Evolutionary conservation across 73 alveolate species (phyloP), one percentile per base, ranked within the genome.

Genomic region (Halteria grandinella): DNA sequence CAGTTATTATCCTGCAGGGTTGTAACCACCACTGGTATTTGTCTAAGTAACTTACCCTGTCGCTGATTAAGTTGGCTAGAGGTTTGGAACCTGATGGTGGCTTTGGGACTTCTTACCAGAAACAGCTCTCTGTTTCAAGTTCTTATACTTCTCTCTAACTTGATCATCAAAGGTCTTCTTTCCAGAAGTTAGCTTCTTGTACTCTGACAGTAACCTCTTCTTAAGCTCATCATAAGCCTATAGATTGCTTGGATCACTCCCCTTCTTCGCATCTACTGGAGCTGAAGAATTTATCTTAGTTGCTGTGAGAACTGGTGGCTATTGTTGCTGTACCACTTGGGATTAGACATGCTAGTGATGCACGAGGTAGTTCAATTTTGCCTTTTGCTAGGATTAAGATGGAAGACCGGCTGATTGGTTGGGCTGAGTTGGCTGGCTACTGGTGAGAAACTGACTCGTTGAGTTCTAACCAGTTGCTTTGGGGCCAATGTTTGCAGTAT

Each of bases 131-230:
- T 60, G 27, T 21, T 66, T 66, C 32, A 66, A 17, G 21, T 41
- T 44, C 21, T 66, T 66, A 44, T 66, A 66, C 18, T 66, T 41
- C 52, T 66, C 80, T 15, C 80, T 41, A 45, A 66, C 80, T 66
- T 66, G 52, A 45, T 66, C 80, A 44, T 66, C 80, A 66, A 66
- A 66, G 51, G 63, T 44, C 41, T 66, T 66, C 32, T 66, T 66
- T 29, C 47, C 47, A 15, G 80, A 25, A 5, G 69, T 44, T 15
- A 66, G 29, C 28, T 66, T 66, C 29, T 66, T 66, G 28, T 66
- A 66, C 52, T 66, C 80, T 45, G 43, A 45, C 15, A 66, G 58
- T 36, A 66, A 33, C 51, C 80, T 66, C 45, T 57, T 66, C 29
- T 66, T 66, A 14, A 66, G 28, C 33, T 66, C 80, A 66, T 66